Conservation (phyloP, 2,329 filamentous ascomycete species). For the Massarina eburnea region DNA sequence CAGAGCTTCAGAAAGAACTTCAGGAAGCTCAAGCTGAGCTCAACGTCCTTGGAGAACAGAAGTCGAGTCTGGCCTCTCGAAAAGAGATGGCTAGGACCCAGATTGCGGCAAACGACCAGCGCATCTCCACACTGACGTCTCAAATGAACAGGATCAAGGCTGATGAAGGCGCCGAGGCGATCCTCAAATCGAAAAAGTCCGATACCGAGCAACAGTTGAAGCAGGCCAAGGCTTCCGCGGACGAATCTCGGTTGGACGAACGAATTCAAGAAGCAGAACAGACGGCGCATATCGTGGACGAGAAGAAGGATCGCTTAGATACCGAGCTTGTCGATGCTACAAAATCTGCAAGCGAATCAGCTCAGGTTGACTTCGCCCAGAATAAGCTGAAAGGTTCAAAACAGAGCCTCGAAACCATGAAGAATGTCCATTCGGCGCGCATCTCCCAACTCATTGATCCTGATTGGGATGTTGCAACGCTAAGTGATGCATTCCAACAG, state of each 20-base stretch:
- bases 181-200: constrained; percentile 72
- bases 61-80: constrained; percentile 70
- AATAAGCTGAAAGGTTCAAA: constrained; percentile 76
- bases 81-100: constrained; percentile 73
- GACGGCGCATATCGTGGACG: constrained; percentile 69
- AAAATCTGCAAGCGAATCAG: constrained; percentile 76
- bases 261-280: constrained; percentile 68
- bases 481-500: constrained; percentile 72
- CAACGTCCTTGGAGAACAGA: constrained; percentile 72
- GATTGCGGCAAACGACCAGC: constrained; percentile 72
- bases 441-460: constrained; percentile 65
- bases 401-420: constrained; percentile 75
- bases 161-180: constrained; percentile 81
- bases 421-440: constrained; percentile 70
- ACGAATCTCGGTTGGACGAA: constrained; percentile 67
- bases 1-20: constrained; percentile 72
- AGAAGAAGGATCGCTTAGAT: constrained; percentile 69
- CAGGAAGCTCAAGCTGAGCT: constrained; percentile 72
- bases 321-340: constrained; percentile 83
- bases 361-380: constrained; percentile 78
- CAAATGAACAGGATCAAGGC: constrained; percentile 73
- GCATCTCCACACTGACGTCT: constrained; percentile 65
- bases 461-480: constrained; percentile 67
- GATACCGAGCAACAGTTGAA: constrained; percentile 67
- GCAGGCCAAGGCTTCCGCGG: constrained; percentile 64